Percentiles rank a stretch among this genome's conserved stretches.
Conservation (phyloP, 2,329 filamentous ascomycete genomes). For the Aspergillus clavatus region DNA sequence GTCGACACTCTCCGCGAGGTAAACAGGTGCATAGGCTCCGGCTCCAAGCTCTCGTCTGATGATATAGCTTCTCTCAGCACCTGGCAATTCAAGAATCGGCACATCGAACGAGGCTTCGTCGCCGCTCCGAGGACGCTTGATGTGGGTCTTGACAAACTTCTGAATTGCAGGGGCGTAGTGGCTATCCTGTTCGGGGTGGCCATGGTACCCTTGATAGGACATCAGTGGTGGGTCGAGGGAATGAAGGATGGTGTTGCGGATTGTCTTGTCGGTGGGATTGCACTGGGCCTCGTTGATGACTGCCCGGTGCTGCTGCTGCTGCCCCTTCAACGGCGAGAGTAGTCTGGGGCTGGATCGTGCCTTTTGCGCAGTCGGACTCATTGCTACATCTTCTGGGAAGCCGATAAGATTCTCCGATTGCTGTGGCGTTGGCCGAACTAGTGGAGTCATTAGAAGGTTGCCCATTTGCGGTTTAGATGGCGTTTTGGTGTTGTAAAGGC, state of each 20-base stretch:
- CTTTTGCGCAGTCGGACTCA: constrained; percentile 38
- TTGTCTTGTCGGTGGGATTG: constrained; percentile 77
- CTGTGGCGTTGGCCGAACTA: constrained; percentile 60
- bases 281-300: constrained; percentile 79
- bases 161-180: constrained; percentile 71
- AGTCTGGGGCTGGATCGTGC: constrained; percentile 21
- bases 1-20: constrained; percentile 75
- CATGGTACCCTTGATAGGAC: constrained; percentile 74
- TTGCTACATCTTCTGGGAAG: constrained; percentile 31
- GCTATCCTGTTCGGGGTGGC: constrained; percentile 60
- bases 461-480: constrained; percentile 59
- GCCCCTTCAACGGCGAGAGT: constrained; percentile 15
- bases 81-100: constrained; percentile 64
- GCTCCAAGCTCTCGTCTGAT: constrained; percentile 83
- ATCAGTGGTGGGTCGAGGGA: constrained; percentile 68
- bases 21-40: constrained; percentile 92
- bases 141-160: constrained; percentile 69
- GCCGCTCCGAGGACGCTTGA: constrained; percentile 41
- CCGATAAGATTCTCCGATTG: constrained; percentile 40
- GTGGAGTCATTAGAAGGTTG: constrained; percentile 63
- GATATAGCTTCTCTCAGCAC: constrained; percentile 63
- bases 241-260: constrained; percentile 70
- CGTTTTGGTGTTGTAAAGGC: constrained; percentile 65
- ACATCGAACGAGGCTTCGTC: constrained; percentile 59
- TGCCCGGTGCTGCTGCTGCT: constrained; percentile 44